These are phyloP conservation scores for Trichosporon ovoides DNA, from an alignment of 1,284 basidiomycete species.

Conservation along the genomic window DNA sequence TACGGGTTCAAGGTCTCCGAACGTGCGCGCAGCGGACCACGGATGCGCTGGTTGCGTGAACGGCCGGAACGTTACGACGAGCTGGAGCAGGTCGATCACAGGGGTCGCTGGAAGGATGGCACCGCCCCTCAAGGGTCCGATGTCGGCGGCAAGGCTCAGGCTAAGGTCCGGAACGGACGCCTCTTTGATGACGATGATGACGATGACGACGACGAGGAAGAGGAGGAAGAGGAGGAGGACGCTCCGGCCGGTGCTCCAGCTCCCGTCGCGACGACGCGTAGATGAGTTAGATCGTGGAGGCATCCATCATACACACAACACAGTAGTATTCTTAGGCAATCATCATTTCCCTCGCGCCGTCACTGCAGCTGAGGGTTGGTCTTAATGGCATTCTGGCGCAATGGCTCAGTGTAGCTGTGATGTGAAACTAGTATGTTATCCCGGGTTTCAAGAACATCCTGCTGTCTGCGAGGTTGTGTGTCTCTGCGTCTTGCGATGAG, in stretches of 20 bases:
- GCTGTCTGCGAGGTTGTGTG: background rate
- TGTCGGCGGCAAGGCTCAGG: slow-evolving; percentile 5
- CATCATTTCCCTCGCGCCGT: slow-evolving; percentile 1
- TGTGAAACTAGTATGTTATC: slow-evolving; percentile 1
- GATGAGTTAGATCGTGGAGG: slow-evolving; percentile 4
- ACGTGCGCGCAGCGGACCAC: slow-evolving; percentile 72
- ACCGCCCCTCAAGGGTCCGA: background rate
- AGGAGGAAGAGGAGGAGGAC: slow-evolving; percentile 38
- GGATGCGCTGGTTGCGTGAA: slow-evolving; percentile 93
- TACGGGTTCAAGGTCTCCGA: slow-evolving; percentile 67
- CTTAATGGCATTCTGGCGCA: background rate
- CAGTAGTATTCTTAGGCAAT: slow-evolving; percentile 6
- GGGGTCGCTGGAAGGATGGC: slow-evolving; percentile 66
- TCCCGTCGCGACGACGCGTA: slow-evolving; percentile 2
- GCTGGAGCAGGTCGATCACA: slow-evolving; percentile 78
- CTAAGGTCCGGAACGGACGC: slow-evolving; percentile 22
- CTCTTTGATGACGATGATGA: slow-evolving; percentile 41
- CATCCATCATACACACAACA: slow-evolving; percentile 5
- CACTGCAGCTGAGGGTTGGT: background rate
- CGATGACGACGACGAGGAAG: slow-evolving; percentile 28
- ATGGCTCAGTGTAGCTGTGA: slow-evolving; percentile 4
- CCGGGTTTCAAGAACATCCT: background rate
- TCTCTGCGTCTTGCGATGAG: background rate
- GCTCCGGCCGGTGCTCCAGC: slow-evolving; percentile 10
- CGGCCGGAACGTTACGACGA: slow-evolving; percentile 74